phyloP scores from a whole-genome alignment of 2,329 filamentous ascomycete species.

The Trichoderma endophyticum region DNA sequence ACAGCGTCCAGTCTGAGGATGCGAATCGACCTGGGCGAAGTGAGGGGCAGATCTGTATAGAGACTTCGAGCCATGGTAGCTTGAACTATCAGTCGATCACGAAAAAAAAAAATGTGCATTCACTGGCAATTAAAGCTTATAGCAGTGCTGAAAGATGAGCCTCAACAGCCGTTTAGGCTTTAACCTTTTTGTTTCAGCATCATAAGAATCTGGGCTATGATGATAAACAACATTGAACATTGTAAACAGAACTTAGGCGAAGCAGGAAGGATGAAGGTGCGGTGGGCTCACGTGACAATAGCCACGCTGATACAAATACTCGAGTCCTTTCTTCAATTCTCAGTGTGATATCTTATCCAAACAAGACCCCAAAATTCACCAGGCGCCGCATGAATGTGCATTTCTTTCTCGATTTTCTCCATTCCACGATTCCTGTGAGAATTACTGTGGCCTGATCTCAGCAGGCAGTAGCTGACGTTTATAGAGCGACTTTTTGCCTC shows the following conservation, averaged over 20 bases:
- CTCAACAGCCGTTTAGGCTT: too few relatives aligned
- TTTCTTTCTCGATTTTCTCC: background rate
- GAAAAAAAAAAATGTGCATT: too few relatives aligned
- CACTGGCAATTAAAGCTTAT: background rate
- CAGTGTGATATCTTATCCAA: background rate
- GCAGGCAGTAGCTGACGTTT: background rate
- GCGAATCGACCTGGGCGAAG: background rate
- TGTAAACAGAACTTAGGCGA: background rate
- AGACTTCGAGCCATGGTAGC: background rate
- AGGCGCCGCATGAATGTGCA: background rate
- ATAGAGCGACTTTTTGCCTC: background rate
- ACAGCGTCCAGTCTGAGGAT: background rate
- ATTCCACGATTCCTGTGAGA: background rate
- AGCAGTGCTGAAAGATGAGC: too few relatives aligned
- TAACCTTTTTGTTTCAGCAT: background rate
- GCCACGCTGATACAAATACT: background rate
- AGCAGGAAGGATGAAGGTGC: background rate
- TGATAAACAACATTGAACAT: background rate
- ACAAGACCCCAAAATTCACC: background rate
- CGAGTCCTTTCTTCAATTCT: background rate
- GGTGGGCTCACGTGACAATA: background rate
- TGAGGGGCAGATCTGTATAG: background rate
- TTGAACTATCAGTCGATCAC: background rate
- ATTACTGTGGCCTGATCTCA: background rate
- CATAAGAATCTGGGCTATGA: background rate